Evolutionary conservation across 108 stramenopile genomes (phyloP), one percentile per base, ranked within the genome.

Genomic region (Fragilariopsis cylindrus): DNA sequence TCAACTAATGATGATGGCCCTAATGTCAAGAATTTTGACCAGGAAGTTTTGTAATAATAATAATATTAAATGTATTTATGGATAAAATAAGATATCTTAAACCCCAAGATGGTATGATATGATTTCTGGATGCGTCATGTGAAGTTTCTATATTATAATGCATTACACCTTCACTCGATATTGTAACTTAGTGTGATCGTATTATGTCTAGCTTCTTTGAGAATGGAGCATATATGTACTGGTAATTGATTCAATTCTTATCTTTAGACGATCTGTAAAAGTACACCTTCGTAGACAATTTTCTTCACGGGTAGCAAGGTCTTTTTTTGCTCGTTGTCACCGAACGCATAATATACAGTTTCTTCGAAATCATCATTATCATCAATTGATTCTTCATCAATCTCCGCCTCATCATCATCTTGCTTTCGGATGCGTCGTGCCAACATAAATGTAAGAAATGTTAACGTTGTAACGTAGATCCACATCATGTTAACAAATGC

Each of bases 351-450:
- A 13, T 63, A 19, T 18, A 45, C 75, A 81, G 19, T 40, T 71
- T 13, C 75, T 1, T 57, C 30, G 57, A 15, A 49, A 48, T 40
- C 4, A 70, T 45, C 4, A 57, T 45, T 13, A 19, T 67, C 53
- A 78, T 70, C 81, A 50, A 82, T 44, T 5, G 70, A 30, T 30
- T 30, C 43, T 54, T 78, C 63, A 53, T 74, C 78, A 41, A 83
- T 30, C 19, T 78, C 77, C 8, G 19, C 55, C 43, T 83, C 82
- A 13, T 79, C 73, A 41, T 83, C 82, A 13, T 79, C 73, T 48
- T 72, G 58, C 48, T 21, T 46, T 54, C 74, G 74, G 11, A 60
- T 46, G 9, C 60, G 45, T 40, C 43, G 45, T 1, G 62, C 45
- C 50, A 48, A 52, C 21, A 48, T 44, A 11, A 13, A 39, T 18